phyloP scores from a whole-genome alignment of 495 filamentous ascomycete genomes.

The Xylaria nigripes region DNA sequence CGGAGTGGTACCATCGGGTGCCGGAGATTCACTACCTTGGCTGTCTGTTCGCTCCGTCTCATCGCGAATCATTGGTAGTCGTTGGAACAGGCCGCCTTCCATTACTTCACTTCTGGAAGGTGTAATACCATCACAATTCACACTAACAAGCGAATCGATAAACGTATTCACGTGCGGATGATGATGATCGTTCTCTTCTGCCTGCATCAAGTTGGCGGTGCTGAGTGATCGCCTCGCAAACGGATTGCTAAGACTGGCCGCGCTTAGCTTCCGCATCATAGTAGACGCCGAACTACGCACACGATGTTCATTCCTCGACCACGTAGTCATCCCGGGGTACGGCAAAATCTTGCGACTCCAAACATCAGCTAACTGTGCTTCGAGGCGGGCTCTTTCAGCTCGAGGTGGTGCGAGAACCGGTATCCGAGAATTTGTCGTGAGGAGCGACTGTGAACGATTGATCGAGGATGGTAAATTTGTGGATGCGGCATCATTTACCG shows the following conservation, averaged over 20 bases:
- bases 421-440: constrained; percentile 52
- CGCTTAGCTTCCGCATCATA: constrained; percentile 77
- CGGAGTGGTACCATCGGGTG: constrained; percentile 1
- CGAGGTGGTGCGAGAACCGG: constrained; percentile 61
- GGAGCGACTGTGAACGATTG: constrained; percentile 62
- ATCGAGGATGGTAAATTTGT: constrained; percentile 39
- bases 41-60: constrained; percentile 25
- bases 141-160: constrained; percentile 14
- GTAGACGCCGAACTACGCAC: constrained; percentile 65
- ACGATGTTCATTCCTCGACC: constrained; percentile 53
- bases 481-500: constrained; percentile 45
- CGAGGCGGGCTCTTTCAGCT: constrained; percentile 67
- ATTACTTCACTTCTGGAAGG: constrained; percentile 4
- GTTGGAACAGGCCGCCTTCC: constrained; percentile 16
- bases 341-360: constrained; percentile 81
- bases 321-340: constrained; percentile 71
- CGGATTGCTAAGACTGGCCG: constrained; percentile 56
- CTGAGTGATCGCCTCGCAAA: constrained; percentile 52
- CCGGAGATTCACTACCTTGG: constrained; percentile 4
- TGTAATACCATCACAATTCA: constrained; percentile 15
- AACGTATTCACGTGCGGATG: constrained; percentile 16
- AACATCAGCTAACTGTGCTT: constrained; percentile 63
- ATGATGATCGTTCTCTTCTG: constrained; percentile 14
- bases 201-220: constrained; percentile 12
- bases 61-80: constrained; percentile 33